Percentiles rank a stretch among this genome's conserved stretches.
Conservation (phyloP, 2,329 filamentous ascomycete species). For the Cytospora mali region DNA sequence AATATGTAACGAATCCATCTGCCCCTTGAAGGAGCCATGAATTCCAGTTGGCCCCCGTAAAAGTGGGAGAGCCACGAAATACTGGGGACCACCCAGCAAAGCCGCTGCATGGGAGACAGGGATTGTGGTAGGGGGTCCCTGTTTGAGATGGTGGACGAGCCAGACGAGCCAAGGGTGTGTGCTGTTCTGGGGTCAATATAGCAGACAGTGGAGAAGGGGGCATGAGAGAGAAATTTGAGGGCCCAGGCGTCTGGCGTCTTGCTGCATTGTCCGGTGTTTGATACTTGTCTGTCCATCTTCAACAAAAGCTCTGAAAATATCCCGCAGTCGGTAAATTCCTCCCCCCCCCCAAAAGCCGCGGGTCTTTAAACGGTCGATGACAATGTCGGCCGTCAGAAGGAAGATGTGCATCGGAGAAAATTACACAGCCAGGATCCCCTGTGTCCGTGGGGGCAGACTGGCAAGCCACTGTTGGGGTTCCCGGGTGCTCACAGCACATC, state of each 20-base stretch:
- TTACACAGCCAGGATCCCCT: neutral
- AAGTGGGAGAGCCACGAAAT: conserved; percentile 23
- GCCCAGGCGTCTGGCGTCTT: conserved; percentile 10
- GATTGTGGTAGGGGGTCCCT: conserved; percentile 19
- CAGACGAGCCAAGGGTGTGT: neutral
- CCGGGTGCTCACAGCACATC: neutral
- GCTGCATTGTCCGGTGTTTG: conserved; percentile 10
- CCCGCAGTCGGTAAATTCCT: neutral
- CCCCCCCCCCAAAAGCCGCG: neutral
- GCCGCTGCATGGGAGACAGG: conserved; percentile 23
- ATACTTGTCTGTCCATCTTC: conserved; percentile 18
- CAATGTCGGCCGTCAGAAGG: neutral
- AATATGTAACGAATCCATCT: conserved; percentile 21
- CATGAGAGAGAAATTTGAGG: conserved; percentile 15
- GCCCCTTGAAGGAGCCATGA: conserved; percentile 22
- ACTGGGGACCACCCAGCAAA: conserved; percentile 19
- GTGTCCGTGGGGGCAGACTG: neutral
- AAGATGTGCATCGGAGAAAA: neutral
- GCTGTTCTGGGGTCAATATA: conserved; percentile 14
- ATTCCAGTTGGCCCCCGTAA: conserved; percentile 15
- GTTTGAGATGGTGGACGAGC: conserved; percentile 7
- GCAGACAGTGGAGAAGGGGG: conserved; percentile 19
- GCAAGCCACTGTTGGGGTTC: neutral
- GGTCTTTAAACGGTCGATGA: neutral
- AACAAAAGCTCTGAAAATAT: conserved; percentile 1